Percentiles rank a stretch among this genome's conserved stretches.
phyloP scores from a whole-genome alignment of 2,329 filamentous ascomycete species.

The Nannizziopsis barbatae region DNA sequence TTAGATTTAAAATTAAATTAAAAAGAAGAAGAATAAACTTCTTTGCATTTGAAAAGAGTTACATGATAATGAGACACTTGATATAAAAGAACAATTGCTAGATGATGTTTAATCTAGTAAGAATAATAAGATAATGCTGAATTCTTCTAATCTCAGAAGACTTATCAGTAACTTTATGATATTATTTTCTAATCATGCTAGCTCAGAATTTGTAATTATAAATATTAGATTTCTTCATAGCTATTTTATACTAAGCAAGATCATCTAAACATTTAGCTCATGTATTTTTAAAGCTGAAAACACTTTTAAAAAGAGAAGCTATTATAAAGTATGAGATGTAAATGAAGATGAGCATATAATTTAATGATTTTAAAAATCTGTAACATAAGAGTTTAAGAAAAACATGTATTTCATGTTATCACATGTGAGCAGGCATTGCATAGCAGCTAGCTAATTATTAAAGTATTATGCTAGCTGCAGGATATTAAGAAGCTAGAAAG shows the following conservation, averaged over 20 bases:
- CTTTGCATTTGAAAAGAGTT: slow-evolving; percentile 45
- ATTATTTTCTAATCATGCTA: slow-evolving; percentile 70
- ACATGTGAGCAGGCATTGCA: slow-evolving; percentile 86
- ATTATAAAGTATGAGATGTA: slow-evolving; percentile 86
- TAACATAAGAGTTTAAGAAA: slow-evolving; percentile 69
- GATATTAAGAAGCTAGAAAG: slow-evolving; percentile 78
- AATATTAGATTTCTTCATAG: slow-evolving; percentile 73
- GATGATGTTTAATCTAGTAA: slow-evolving; percentile 47
- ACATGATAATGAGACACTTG: slow-evolving; percentile 45
- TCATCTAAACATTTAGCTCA: slow-evolving; percentile 94
- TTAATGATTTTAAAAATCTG: slow-evolving; percentile 61
- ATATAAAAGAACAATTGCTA: slow-evolving; percentile 51
- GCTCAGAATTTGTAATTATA: slow-evolving; percentile 71
- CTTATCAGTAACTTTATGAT: slow-evolving; percentile 66
- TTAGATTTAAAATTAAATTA: slow-evolving; percentile 35
- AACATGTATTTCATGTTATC: slow-evolving; percentile 80
- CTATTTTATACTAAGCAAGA: slow-evolving; percentile 75
- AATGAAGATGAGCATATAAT: slow-evolving; percentile 86
- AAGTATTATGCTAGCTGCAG: slow-evolving; percentile 58
- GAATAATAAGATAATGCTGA: slow-evolving; percentile 73
- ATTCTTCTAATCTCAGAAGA: slow-evolving; percentile 64
- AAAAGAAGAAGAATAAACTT: slow-evolving; percentile 48
- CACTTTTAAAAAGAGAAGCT: slow-evolving; percentile 73
- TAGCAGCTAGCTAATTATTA: slow-evolving; percentile 65
- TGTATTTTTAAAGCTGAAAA: slow-evolving; percentile 69